Conservation (phyloP, 2,329 filamentous ascomycete genomes). For the Blastomyces parvus region DNA sequence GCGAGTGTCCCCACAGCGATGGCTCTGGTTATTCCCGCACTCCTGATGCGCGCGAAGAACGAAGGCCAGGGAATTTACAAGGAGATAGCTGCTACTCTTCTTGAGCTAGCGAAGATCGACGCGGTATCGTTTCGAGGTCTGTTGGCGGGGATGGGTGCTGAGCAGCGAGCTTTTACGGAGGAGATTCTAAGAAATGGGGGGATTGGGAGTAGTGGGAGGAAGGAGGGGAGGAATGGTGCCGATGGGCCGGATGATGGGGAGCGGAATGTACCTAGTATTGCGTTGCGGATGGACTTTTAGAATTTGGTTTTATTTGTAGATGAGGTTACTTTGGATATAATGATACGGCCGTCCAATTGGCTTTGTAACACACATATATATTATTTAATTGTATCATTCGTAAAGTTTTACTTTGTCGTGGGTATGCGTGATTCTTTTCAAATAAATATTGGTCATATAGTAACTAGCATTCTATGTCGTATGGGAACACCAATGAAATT, state of each 20-base stretch:
- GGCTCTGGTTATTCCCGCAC: constrained; percentile 64
- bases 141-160: constrained; percentile 59
- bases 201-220: constrained; percentile 31
- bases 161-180: constrained; percentile 69
- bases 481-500: neutral
- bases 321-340: neutral
- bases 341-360: neutral
- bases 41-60: constrained; percentile 61
- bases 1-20: constrained; percentile 45
- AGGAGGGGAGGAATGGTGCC: constrained; percentile 30
- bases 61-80: constrained; percentile 52
- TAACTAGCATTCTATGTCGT: neutral
- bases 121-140: constrained; percentile 63
- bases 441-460: neutral
- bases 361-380: neutral
- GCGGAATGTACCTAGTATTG: constrained; percentile 64
- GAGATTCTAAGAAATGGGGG: constrained; percentile 60
- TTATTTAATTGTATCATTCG: no score
- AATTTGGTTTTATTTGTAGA: constrained; percentile 12
- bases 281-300: constrained; percentile 90
- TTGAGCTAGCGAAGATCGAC: constrained; percentile 72
- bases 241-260: constrained; percentile 47
- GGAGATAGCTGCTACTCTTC: constrained; percentile 65
- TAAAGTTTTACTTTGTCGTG: no score
- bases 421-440: neutral